Percentiles rank a stretch among this genome's conserved stretches.
phyloP scores from a whole-genome alignment of 306 rosid species.

The Cicer arietinum region DNA sequence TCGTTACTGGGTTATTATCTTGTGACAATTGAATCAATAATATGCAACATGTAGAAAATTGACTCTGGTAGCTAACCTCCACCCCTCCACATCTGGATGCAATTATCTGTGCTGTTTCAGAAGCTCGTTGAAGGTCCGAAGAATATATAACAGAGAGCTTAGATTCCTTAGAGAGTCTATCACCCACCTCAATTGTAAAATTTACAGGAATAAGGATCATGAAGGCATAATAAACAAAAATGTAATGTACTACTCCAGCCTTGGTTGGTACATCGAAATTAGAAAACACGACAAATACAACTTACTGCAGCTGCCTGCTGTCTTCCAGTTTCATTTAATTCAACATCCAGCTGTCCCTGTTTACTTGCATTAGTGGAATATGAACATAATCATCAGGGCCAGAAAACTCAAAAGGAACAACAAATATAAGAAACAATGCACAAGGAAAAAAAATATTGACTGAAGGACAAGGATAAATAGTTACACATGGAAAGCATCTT shows the following conservation, averaged over 20 bases:
- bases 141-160: slow-evolving; percentile 72
- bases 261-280: slow-evolving; percentile 25
- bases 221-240: slow-evolving; percentile 25
- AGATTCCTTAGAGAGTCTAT: slow-evolving; percentile 74
- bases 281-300: slow-evolving; percentile 38
- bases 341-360: slow-evolving; percentile 92
- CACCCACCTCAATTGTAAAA: slow-evolving; percentile 70
- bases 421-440: slow-evolving; percentile 22
- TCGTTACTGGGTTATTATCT: slow-evolving; percentile 5
- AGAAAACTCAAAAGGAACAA: slow-evolving; percentile 38
- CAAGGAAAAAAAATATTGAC: slow-evolving; percentile 3
- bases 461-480: slow-evolving; percentile 24
- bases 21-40: slow-evolving; percentile 15
- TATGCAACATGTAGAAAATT: slow-evolving; percentile 35
- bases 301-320: slow-evolving; percentile 85
- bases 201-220: slow-evolving; percentile 31
- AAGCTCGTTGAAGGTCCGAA: slow-evolving; percentile 90
- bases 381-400: slow-evolving; percentile 25
- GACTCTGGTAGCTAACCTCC: slow-evolving; percentile 62
- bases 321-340: slow-evolving; percentile 89
- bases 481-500: slow-evolving; percentile 5
- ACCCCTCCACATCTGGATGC: slow-evolving; percentile 74
- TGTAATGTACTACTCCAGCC: neutral
- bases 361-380: slow-evolving; percentile 36
- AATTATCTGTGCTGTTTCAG: slow-evolving; percentile 81